Base-by-base conservation (phyloP, 441 rosid species). In the Metrosideros polymorpha region DNA sequence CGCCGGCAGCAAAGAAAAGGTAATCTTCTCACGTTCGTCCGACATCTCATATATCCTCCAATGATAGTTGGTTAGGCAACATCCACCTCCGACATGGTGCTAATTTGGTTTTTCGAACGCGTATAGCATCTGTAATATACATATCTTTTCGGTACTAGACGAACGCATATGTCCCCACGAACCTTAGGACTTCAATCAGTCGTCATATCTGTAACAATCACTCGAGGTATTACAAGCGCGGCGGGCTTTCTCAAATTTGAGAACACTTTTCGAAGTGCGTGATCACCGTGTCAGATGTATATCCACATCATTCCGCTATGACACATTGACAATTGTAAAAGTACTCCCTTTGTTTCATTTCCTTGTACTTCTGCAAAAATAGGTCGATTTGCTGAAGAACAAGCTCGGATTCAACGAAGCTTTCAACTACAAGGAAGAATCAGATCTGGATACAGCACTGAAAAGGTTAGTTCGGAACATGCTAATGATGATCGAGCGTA, bases 1-100 rank as follows among this genome's bases (percentile, higher is more conserved):
- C 49, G 93, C 93, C 0, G 92, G 94, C 47, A 91, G 88, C 87
- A 90, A 91, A 88, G 92, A 90, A 12, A 92, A 90, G 89, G 87
- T 85, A 27, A 25, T 75, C 25, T 35, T 51, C n/a, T 30, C 27
- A 12, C 84, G 0, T 83, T 27, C 3, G 3, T 9, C 9, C 7
- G 17, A 22, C 79, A 35, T 32, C 24, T 5, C 43, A 3, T 9
- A 35, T 66, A 22, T 19, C 79, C 79, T 66, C 47, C 0, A 35
- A 5, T 7, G 15, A 71, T 30, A 29, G 39, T 59, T 29, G 39
- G 3, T 59, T 14, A 59, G 71, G 71, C 9, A 59, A 59, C 39
- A 29, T 59, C 39, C 3, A 17, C 22, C 9, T 59, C 47, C 2
- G n/a, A 39, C 15, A 71, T 3, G 9, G 9, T 24, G n/a, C n/a